Percentiles rank a stretch among this genome's conserved stretches.
phyloP scores from a whole-genome alignment of 140 eudicot species.

The Flaveria floridana region DNA sequence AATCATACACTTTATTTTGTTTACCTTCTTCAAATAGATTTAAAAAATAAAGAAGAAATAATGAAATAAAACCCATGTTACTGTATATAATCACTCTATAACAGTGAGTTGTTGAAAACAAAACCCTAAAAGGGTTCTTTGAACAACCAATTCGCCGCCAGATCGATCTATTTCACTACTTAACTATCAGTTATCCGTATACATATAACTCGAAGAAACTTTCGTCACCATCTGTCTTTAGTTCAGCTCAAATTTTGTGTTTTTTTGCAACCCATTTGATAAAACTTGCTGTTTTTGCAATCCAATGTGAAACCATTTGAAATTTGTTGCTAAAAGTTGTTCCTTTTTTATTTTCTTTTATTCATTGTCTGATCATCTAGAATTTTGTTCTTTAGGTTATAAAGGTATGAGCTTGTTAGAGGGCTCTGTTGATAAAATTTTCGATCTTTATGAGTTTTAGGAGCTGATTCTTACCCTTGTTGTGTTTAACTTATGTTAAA shows the following conservation, averaged over 20 bases:
- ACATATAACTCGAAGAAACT: conserved; percentile 32
- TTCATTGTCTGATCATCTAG: conserved; percentile 34
- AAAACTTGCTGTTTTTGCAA: conserved; percentile 27
- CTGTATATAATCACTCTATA: conserved; percentile 42
- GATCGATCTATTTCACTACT: conserved; percentile 41
- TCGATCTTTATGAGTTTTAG: conserved; percentile 35
- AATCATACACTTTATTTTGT: too few species aligned
- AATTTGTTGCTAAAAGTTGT: conserved; percentile 27
- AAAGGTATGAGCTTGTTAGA: conserved; percentile 3
- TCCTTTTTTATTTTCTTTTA: conserved; percentile 6
- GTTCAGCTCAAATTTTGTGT: conserved; percentile 21
- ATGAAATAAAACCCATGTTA: conserved; percentile 24
- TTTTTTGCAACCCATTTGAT: conserved; percentile 28
- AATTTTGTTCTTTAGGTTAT: conserved; percentile 7
- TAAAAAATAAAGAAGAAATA: not conserved
- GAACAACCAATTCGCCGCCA: conserved; percentile 68
- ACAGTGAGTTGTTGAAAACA: conserved; percentile 50
- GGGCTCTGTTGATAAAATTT: conserved; percentile 35
- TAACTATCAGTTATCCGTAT: conserved; percentile 29
- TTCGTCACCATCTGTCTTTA: conserved; percentile 25
- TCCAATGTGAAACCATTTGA: conserved; percentile 42
- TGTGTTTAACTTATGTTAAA: conserved; percentile 20
- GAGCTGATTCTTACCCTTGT: conserved; percentile 19
- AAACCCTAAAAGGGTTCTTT: conserved; percentile 84
- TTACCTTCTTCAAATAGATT: conserved; percentile 10